Percentiles rank a stretch among this genome's conserved stretches.
These are phyloP conservation scores for Talaromyces thailandensis DNA, from an alignment of 495 filamentous ascomycete species.

Conservation along the genomic window DNA sequence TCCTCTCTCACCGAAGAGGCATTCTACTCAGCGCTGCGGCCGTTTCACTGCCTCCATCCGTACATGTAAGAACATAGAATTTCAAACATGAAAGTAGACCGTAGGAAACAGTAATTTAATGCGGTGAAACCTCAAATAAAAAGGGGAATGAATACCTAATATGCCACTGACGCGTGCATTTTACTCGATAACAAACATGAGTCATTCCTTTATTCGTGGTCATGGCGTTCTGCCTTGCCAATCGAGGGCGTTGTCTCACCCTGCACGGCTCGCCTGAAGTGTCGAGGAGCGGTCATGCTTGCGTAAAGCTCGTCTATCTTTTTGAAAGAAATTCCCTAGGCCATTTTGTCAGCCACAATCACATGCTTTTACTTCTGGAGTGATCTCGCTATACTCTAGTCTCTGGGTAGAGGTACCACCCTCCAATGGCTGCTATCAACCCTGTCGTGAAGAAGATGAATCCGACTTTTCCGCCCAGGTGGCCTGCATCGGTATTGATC, in stretches of 20 bases:
- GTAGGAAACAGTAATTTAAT: too few species aligned
- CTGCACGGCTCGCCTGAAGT: not conserved
- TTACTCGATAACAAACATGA: not conserved
- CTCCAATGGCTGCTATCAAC: constrained; percentile 10
- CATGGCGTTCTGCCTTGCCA: not conserved
- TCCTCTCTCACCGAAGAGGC: not conserved
- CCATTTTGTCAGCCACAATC: not conserved
- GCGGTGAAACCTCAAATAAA: not conserved
- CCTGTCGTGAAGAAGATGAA: constrained; percentile 14
- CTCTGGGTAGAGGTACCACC: constrained; percentile 15
- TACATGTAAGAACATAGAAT: too few species aligned
- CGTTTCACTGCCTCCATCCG: too few species aligned
- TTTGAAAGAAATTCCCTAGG: constrained; percentile 8
- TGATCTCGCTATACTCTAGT: constrained; percentile 10
- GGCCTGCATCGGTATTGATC: constrained; percentile 15
- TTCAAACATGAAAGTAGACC: too few species aligned
- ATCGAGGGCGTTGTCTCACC: not conserved
- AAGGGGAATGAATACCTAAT: not conserved
- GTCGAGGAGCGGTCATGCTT: constrained; percentile 7
- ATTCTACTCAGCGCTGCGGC: too few species aligned
- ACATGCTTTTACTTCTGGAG: not conserved
- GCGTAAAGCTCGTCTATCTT: constrained; percentile 13
- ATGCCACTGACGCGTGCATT: not conserved
- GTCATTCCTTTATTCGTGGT: not conserved
- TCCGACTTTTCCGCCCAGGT: constrained; percentile 13